phyloP scores from a whole-genome alignment of 495 filamentous ascomycete species.

The Friedmanniomyces simplex region DNA sequence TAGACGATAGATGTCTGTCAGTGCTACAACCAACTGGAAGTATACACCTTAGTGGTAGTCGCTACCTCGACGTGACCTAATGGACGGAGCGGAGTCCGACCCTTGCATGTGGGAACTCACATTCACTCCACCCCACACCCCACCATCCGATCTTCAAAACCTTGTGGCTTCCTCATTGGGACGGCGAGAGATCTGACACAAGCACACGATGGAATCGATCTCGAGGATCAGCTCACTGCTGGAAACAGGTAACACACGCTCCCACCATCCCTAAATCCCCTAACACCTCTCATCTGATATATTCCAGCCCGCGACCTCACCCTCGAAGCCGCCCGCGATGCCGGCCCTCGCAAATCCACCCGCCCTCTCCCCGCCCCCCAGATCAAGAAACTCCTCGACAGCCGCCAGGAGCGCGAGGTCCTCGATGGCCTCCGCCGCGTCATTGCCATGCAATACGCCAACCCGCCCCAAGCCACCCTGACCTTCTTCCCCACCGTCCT shows the following conservation, averaged over 20 bases:
- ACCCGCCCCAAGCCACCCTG: conserved; percentile 57
- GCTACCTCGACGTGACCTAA: neutral
- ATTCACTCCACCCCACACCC: neutral
- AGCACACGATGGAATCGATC: conserved; percentile 77
- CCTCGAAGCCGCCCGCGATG: conserved; percentile 72
- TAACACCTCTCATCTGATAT: neutral
- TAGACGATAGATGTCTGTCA: too few relatives aligned
- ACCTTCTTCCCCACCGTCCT: conserved; percentile 89
- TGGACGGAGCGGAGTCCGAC: neutral
- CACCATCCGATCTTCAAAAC: neutral
- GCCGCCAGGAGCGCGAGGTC: conserved; percentile 84
- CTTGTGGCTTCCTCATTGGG: neutral
- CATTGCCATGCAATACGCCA: conserved; percentile 86
- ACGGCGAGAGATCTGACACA: neutral
- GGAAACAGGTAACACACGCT: conserved; percentile 60
- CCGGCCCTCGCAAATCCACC: conserved; percentile 40
- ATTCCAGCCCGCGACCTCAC: conserved; percentile 81
- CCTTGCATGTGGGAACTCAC: neutral
- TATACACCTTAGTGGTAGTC: too few relatives aligned
- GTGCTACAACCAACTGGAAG: too few relatives aligned
- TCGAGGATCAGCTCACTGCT: conserved; percentile 85
- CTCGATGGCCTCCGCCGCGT: conserved; percentile 84
- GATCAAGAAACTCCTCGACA: conserved; percentile 89
- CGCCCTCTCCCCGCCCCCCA: conserved; percentile 46
- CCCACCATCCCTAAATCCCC: neutral